Percentiles rank a stretch among this genome's conserved stretches.
Evolutionary conservation across 805 yeast species (phyloP).

Genomic region (Candida maesae): DNA sequence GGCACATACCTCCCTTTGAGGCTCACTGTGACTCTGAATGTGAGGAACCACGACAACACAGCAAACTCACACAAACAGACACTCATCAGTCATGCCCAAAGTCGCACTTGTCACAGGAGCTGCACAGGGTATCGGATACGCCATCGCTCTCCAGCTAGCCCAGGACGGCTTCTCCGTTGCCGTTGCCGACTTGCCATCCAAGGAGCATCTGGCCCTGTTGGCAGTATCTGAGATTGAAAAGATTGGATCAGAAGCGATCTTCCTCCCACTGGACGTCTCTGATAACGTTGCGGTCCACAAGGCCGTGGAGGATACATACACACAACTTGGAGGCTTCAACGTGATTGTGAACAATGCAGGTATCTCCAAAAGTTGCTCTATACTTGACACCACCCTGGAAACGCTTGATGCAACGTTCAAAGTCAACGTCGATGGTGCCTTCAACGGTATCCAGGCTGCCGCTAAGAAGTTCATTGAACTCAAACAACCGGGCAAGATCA

Average conservation of each 20-base stretch:
- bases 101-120: conserved; percentile 82
- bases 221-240: conserved; percentile 20
- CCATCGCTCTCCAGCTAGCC: conserved; percentile 78
- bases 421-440: conserved; percentile 30
- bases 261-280: conserved; percentile 25
- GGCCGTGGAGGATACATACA: conserved; percentile 27
- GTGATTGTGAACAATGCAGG: conserved; percentile 36
- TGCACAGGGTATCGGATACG: conserved; percentile 86
- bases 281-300: conserved; percentile 21
- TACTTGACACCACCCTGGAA: conserved; percentile 27
- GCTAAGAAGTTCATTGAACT: conserved; percentile 24
- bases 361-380: conserved; percentile 23
- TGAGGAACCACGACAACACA: too few species aligned
- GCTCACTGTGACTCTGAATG: too few species aligned
- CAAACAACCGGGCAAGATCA: conserved; percentile 32
- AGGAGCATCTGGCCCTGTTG: conserved; percentile 20
- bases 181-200: conserved; percentile 24
- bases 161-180: conserved; percentile 52
- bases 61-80: too few species aligned
- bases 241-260: conserved; percentile 19
- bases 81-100: conserved; percentile 12
- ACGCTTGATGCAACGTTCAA: conserved; percentile 21
- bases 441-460: conserved; percentile 32
- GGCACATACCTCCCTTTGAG: too few species aligned
- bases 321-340: conserved; percentile 30